Percentiles rank a stretch among this genome's conserved stretches.
phyloP scores from a whole-genome alignment of 768 basidiomycete species.

The Tylopilus sp. region DNA sequence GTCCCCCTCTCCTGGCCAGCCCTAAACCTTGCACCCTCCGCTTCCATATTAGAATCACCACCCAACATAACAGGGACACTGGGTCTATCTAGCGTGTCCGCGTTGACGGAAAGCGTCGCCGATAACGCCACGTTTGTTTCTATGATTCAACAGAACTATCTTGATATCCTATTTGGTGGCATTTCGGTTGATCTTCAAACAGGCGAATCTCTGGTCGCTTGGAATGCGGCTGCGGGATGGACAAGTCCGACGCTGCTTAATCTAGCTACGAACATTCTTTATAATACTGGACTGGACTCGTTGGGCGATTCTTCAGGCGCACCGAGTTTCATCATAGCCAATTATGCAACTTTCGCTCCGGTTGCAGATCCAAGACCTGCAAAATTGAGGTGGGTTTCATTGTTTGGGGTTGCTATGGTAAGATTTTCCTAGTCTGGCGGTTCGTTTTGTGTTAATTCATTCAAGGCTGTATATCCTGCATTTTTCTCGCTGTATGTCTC shows the following conservation, averaged over 20 bases:
- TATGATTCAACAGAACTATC: slow-evolving; percentile 48
- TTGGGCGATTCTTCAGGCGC: slow-evolving; percentile 36
- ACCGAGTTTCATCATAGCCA: slow-evolving; percentile 55
- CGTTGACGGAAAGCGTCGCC: slow-evolving; percentile 39
- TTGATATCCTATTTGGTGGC: slow-evolving; percentile 59
- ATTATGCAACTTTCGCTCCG: slow-evolving; percentile 56
- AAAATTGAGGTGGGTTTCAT: slow-evolving; percentile 70
- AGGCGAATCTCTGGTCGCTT: slow-evolving; percentile 58
- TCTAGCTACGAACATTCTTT: slow-evolving; percentile 62
- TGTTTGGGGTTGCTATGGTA: slow-evolving; percentile 74
- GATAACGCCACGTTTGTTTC: slow-evolving; percentile 61
- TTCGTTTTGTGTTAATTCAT: neutral
- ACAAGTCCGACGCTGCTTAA: slow-evolving; percentile 65
- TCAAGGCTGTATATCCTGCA: slow-evolving; percentile 71
- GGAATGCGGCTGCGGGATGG: slow-evolving; percentile 61
- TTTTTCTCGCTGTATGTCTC: slow-evolving; percentile 80
- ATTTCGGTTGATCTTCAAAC: slow-evolving; percentile 56
- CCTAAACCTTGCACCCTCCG: slow-evolving; percentile 34
- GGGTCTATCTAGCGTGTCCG: slow-evolving; percentile 41
- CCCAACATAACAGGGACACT: slow-evolving; percentile 48
- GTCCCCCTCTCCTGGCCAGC: slow-evolving; percentile 58
- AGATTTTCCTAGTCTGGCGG: slow-evolving; percentile 3
- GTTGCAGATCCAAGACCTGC: slow-evolving; percentile 55
- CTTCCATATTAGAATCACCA: slow-evolving; percentile 49
- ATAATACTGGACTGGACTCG: slow-evolving; percentile 56